Conservation (phyloP, 306 rosid genomes). For the Delonix regia region DNA sequence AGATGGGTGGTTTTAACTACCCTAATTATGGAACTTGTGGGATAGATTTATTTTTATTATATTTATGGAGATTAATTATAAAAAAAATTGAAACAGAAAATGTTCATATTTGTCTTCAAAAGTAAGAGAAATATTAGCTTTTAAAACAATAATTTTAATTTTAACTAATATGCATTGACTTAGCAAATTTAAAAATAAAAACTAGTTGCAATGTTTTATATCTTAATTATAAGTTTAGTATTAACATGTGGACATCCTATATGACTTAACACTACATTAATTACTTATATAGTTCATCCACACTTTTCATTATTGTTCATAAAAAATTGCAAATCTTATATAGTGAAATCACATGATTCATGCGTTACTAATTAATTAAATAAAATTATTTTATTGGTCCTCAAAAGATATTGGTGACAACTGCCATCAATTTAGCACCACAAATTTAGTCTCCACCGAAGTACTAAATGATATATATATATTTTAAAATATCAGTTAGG, state of each 20-base stretch:
- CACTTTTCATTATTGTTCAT: neutral
- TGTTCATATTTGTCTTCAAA: neutral
- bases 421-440: no score
- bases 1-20: slow-evolving; percentile 35
- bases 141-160: no score
- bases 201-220: neutral
- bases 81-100: neutral
- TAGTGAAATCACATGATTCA: neutral
- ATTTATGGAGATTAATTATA: neutral
- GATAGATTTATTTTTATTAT: neutral
- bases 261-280: no score
- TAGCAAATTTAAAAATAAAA: no score
- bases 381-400: no score
- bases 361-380: neutral
- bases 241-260: neutral
- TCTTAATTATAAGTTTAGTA: neutral
- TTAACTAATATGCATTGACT: no score
- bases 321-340: neutral
- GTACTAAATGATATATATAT: no score
- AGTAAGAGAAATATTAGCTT: neutral
- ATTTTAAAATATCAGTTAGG: no score
- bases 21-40: neutral
- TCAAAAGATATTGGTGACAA: no score
- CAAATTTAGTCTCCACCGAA: no score
- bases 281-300: neutral